phyloP scores from a whole-genome alignment of 176 grass and related monocot genomes.

The Lolium multiflorum region DNA sequence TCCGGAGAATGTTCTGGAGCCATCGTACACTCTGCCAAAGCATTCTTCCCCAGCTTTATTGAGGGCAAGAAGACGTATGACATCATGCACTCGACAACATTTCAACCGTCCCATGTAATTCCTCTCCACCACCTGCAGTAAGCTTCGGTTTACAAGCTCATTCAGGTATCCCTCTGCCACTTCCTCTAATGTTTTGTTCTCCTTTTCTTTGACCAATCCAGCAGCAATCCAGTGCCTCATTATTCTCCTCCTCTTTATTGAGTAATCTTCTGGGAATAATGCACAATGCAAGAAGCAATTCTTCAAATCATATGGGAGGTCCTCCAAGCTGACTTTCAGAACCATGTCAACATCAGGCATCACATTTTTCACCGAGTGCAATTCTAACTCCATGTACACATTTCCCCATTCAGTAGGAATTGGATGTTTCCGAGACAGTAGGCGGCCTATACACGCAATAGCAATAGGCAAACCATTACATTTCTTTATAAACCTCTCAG shows the following conservation, averaged over 20 bases:
- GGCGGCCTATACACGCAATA: background rate
- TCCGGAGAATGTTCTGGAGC: background rate
- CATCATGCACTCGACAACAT: constrained; percentile 26
- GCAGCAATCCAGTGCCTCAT: background rate
- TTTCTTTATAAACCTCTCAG: background rate
- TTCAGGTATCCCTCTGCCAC: constrained; percentile 49
- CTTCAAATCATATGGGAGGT: background rate
- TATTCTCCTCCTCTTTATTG: background rate
- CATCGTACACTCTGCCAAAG: constrained; percentile 34
- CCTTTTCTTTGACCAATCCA: constrained; percentile 39
- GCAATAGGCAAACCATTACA: background rate
- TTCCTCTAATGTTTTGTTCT: constrained; percentile 42
- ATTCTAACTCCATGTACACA: background rate
- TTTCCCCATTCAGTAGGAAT: background rate
- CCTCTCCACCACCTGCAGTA: constrained; percentile 38
- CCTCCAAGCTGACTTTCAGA: constrained; percentile 16
- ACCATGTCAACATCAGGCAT: background rate
- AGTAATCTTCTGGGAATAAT: background rate
- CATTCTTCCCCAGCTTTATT: constrained; percentile 2
- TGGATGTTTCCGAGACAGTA: background rate
- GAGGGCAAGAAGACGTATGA: background rate
- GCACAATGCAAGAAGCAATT: background rate
- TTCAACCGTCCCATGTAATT: constrained; percentile 11
- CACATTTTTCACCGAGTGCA: background rate
- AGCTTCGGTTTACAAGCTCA: constrained; percentile 47